These are phyloP conservation scores for Crithidia acanthocephali DNA, from an alignment of 208 protist species.

Conservation along the genomic window DNA sequence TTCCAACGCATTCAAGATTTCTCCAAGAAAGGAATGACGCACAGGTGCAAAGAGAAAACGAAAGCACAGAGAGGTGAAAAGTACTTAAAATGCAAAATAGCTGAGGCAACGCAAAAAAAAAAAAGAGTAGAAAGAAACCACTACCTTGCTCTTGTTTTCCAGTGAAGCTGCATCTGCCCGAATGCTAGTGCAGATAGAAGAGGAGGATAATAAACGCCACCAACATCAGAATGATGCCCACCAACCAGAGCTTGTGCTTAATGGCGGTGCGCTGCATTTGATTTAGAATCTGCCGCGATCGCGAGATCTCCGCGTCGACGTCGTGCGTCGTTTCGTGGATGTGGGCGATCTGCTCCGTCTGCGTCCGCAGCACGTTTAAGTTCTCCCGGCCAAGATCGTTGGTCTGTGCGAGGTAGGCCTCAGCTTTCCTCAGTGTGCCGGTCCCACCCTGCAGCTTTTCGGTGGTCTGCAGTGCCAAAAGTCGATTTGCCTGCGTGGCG, in stretches of 20 bases:
- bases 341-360: slow-evolving; percentile 70
- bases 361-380: slow-evolving; percentile 50
- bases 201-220: slow-evolving; percentile 47
- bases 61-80: too few relatives aligned
- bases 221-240: slow-evolving; percentile 51
- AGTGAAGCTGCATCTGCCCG: background rate
- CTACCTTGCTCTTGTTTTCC: background rate
- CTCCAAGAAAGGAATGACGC: too few relatives aligned
- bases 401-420: slow-evolving; percentile 54
- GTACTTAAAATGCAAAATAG: background rate
- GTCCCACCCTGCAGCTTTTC: slow-evolving; percentile 65
- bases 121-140: slow-evolving; percentile 8
- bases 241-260: slow-evolving; percentile 64
- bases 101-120: slow-evolving; percentile 8
- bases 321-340: slow-evolving; percentile 57
- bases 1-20: too few relatives aligned
- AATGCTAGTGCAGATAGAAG: slow-evolving; percentile 36
- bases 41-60: too few relatives aligned
- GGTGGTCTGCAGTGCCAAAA: slow-evolving; percentile 57
- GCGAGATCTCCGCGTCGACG: slow-evolving; percentile 67
- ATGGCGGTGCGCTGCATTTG: slow-evolving; percentile 75
- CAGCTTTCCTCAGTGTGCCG: slow-evolving; percentile 53
- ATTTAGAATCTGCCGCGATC: slow-evolving; percentile 51
- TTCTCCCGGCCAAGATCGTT: slow-evolving; percentile 54
- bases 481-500: slow-evolving; percentile 42